Conservation (phyloP, 805 yeast species). For the Candida gorgasii region DNA sequence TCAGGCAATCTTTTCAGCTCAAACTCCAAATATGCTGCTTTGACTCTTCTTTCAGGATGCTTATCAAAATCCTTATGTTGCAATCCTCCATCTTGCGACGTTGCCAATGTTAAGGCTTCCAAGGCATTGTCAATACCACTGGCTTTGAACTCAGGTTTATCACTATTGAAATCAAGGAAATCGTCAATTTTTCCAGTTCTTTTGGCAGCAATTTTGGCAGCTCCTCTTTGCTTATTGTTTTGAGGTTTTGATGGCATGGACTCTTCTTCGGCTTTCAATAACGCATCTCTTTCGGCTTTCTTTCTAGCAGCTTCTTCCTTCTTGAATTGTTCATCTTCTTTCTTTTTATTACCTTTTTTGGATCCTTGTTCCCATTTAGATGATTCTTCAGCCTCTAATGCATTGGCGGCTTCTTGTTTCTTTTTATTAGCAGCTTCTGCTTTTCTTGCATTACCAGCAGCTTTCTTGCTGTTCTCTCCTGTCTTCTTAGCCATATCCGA, state of each 20-base stretch:
- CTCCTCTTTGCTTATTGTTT: conserved; percentile 60
- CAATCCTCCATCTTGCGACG: conserved; percentile 58
- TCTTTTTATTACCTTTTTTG: conserved; percentile 68
- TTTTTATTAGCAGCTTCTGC: conserved; percentile 65
- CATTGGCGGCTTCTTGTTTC: conserved; percentile 49
- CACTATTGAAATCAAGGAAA: conserved; percentile 56
- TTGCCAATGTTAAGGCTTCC: conserved; percentile 66
- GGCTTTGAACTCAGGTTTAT: conserved; percentile 58
- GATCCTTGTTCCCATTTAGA: conserved; percentile 71
- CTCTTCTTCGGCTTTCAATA: conserved; percentile 64
- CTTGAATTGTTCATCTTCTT: conserved; percentile 65
- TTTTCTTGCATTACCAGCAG: conserved; percentile 64
- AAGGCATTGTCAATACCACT: conserved; percentile 76
- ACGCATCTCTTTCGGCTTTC: conserved; percentile 79
- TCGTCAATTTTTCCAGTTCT: conserved; percentile 66
- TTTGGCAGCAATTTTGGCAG: conserved; percentile 63
- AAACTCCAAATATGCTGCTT: conserved; percentile 73
- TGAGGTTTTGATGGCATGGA: conserved; percentile 59
- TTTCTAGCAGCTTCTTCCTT: conserved; percentile 74
- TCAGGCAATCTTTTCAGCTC: conserved; percentile 75
- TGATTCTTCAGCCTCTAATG: conserved; percentile 54
- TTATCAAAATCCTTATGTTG: conserved; percentile 67
- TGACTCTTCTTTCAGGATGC: conserved; percentile 87
- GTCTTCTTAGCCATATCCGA: conserved; percentile 47
- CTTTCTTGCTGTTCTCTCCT: conserved; percentile 56